A percentile compares a stretch with the other conserved stretches of the same genome.
Conservation (phyloP, 306 rosid genomes). For the Comarum palustre region DNA sequence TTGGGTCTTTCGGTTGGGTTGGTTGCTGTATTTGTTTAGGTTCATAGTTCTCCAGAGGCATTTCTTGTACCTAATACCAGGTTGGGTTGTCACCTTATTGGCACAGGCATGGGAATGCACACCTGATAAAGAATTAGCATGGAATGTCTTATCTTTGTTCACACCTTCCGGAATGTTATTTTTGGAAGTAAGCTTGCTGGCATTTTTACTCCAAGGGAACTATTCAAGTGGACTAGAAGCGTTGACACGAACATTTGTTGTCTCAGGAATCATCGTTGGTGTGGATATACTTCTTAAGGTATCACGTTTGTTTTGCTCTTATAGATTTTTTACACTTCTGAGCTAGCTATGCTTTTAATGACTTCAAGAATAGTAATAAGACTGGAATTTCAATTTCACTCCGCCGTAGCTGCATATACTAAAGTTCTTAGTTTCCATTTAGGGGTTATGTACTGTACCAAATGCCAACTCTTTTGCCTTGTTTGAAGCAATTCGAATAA, state of each 20-base stretch:
- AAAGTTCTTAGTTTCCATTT: neutral
- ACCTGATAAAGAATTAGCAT: constrained; percentile 58
- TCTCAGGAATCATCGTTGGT: constrained; percentile 79
- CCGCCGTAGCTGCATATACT: neutral
- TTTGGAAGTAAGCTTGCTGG: constrained; percentile 93
- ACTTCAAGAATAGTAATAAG: neutral
- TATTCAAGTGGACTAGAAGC: constrained; percentile 67
- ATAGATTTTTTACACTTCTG: neutral
- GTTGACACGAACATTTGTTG: constrained; percentile 67
- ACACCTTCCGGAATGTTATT: constrained; percentile 92
- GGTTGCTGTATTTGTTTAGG: neutral
- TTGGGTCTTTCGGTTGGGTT: neutral
- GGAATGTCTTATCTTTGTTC: constrained; percentile 77
- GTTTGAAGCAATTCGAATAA: neutral
- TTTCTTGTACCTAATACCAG: constrained; percentile 13
- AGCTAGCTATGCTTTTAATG: neutral
- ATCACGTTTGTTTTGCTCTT: constrained; percentile 18
- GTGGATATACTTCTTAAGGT: constrained; percentile 83
- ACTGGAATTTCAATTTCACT: neutral
- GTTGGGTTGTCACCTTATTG: constrained; percentile 24
- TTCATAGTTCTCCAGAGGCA: neutral
- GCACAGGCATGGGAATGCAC: constrained; percentile 83
- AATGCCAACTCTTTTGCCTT: neutral
- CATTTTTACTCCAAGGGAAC: constrained; percentile 93
- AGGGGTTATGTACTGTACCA: neutral